Base-by-base conservation (phyloP, 805 yeast genomes). In the Monosporozyma solicola region DNA sequence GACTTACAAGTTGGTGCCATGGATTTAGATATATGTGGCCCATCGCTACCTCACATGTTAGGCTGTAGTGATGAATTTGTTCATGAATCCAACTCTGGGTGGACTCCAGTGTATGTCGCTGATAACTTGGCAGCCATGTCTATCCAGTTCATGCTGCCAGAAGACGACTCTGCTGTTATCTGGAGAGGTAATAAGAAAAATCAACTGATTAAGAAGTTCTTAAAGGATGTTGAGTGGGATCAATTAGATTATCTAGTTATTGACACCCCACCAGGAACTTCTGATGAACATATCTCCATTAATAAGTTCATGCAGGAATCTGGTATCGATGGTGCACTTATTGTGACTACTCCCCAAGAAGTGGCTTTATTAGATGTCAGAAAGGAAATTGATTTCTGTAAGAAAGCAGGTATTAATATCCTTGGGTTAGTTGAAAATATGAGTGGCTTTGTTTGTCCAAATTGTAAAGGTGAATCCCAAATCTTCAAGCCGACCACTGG, bases 121-220 rank as follows among this genome's bases (percentile, higher is more conserved):
- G 99, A 94, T 64, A 94, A 94, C 68, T 72, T 94, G 55, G 98
- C 97, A 0, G 80, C 94, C 72, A 90, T 94, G 94, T 86, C 96
- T 49, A 92, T 94, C 50, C 95, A 91, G 44, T 94, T 86, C 66
- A 87, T 92, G 95, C 76, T 92, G 43, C 99, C 98, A 0, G 88
- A 87, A 63, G 83, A 82, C 32, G 97, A 92, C 67, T 82, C 95
- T 35, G 97, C 99, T 0, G 82, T 94, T 50, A 92, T 94, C 44
- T 94, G 99, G 99, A 77, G 98, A 63, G 98, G 98, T 5, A 84
- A 89, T n/a, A 94, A 94, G 73, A 94, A 94, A 71, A 90, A 87
- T 61, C 90, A 95, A 0, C 74, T 94, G 48, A 94, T 94, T 51
- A 94, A 94, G 64, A 96, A 90, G 71, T 94, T 94, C 62, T 74